Evolutionary conservation across 768 basidiomycete species (phyloP).

Genomic region (Chalciporus sphaerocephalus): DNA sequence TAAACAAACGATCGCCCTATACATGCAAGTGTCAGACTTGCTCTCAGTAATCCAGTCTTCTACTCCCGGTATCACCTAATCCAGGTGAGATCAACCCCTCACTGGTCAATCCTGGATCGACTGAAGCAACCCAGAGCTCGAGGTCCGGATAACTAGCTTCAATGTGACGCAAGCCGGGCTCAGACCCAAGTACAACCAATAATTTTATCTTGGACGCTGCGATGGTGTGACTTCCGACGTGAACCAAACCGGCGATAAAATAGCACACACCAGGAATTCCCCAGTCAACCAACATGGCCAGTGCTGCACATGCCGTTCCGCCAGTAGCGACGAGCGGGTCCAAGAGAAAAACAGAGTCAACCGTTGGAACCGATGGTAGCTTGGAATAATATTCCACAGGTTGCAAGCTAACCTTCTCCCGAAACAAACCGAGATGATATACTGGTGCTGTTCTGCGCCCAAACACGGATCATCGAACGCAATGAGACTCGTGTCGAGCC

Average conservation of each 20-base stretch:
- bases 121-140: constrained; percentile 87
- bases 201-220: constrained; percentile 73
- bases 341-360: constrained; percentile 82
- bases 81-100: constrained; percentile 87
- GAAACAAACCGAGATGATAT: constrained; percentile 85
- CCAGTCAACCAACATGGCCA: constrained; percentile 84
- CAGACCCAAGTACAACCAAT: constrained; percentile 75
- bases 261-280: constrained; percentile 61
- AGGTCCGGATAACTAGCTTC: constrained; percentile 67
- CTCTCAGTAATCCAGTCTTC: background rate
- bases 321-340: constrained; percentile 95
- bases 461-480: background rate
- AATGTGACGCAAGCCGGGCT: constrained; percentile 67
- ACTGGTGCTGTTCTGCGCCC: constrained; percentile 65
- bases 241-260: background rate
- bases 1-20: constrained; percentile 83
- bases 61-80: constrained; percentile 80
- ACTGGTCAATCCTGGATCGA: constrained; percentile 66
- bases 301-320: constrained; percentile 83
- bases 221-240: constrained; percentile 1
- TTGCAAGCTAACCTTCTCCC: constrained; percentile 82
- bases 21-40: constrained; percentile 2
- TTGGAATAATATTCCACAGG: constrained; percentile 96
- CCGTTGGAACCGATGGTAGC: constrained; percentile 66
- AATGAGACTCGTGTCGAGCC: constrained; percentile 1